phyloP scores from a whole-genome alignment of 345 rosid species.

The Lumnitzera littorea region DNA sequence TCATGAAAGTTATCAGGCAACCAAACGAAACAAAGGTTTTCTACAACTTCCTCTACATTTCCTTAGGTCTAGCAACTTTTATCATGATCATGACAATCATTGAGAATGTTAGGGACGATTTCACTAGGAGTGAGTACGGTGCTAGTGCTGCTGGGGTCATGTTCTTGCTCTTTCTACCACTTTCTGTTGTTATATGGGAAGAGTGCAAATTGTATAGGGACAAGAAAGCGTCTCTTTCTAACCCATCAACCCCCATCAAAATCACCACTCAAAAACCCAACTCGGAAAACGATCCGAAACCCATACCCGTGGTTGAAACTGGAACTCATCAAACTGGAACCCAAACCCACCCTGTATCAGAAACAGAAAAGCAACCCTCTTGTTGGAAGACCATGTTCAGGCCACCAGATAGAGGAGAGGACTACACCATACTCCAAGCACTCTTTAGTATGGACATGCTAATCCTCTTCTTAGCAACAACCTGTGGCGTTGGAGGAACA shows the following conservation, averaged over 20 bases:
- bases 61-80: constrained; percentile 54
- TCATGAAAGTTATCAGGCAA: constrained; percentile 35
- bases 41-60: constrained; percentile 41
- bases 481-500: constrained; percentile 56
- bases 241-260: constrained; percentile 20
- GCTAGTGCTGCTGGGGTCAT: constrained; percentile 37
- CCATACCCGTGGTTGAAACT: not conserved
- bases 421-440: constrained; percentile 53
- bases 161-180: constrained; percentile 46
- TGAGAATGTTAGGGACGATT: constrained; percentile 16
- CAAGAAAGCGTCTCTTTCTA: constrained; percentile 23
- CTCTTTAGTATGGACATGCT: constrained; percentile 52
- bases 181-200: constrained; percentile 35
- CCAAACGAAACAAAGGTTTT: constrained; percentile 44
- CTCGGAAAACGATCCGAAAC: not conserved
- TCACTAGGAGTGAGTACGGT: constrained; percentile 33
- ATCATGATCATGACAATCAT: constrained; percentile 43
- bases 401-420: constrained; percentile 54
- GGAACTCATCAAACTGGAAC: too few relatives aligned
- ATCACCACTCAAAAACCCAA: constrained; percentile 21
- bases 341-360: not conserved
- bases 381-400: constrained; percentile 44
- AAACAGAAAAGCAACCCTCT: constrained; percentile 17
- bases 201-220: constrained; percentile 35
- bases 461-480: constrained; percentile 43